Conservation (phyloP, 176 grass and related monocot genomes). For the Bothriochloa decipiens region DNA sequence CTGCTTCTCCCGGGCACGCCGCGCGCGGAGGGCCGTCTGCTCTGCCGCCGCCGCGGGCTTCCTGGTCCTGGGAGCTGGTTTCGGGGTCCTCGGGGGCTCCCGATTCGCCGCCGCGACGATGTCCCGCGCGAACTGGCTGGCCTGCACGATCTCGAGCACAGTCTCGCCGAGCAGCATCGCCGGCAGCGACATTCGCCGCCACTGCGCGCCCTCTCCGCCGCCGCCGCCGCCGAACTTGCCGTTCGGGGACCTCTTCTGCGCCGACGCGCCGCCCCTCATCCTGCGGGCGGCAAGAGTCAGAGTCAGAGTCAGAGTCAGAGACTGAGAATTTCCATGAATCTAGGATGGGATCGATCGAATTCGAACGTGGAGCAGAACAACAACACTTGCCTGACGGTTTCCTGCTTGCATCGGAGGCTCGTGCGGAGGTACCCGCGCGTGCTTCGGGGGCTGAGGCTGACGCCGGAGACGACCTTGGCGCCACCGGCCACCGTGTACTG, state of each 20-base stretch:
- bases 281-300: constrained; percentile 37
- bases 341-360: not conserved
- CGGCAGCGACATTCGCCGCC: not conserved
- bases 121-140: constrained; percentile 4
- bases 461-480: constrained; percentile 77
- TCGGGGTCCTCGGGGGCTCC: not conserved
- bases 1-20: constrained; percentile 82
- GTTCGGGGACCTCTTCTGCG: constrained; percentile 55
- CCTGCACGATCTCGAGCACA: not conserved
- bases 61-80: not conserved
- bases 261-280: constrained; percentile 55
- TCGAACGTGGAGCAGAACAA: not conserved
- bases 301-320: not conserved
- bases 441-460: constrained; percentile 93
- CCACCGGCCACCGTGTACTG: constrained; percentile 92
- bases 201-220: not conserved
- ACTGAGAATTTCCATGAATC: not conserved
- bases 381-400: constrained; percentile 64
- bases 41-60: constrained; percentile 36
- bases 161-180: constrained; percentile 8
- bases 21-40: constrained; percentile 48
- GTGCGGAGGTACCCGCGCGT: constrained; percentile 86
- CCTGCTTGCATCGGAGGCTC: constrained; percentile 94
- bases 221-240: not conserved
- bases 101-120: not conserved